Evolutionary conservation across 2,329 filamentous ascomycete genomes (phyloP).

Genomic region (Cladophialophora immunda): DNA sequence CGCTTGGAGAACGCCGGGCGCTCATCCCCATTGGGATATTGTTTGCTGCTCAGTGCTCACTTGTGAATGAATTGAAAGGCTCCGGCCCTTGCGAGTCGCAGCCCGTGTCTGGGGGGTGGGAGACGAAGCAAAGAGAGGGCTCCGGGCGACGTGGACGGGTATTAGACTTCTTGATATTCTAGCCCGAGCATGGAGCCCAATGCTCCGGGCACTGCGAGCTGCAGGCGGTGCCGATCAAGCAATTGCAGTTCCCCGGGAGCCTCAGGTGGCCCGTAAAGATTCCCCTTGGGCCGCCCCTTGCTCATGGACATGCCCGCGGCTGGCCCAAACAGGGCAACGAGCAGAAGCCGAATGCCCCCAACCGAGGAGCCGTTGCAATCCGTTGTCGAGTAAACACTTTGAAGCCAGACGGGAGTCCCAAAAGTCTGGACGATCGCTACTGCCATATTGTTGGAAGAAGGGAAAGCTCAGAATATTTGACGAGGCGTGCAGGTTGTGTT

Average conservation of each 20-base stretch:
- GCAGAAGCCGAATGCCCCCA: conserved; percentile 1
- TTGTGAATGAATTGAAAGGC: not conserved
- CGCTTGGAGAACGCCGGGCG: conserved; percentile 21
- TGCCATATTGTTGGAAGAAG: not conserved
- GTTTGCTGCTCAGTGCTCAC: not conserved
- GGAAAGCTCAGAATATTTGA: not conserved
- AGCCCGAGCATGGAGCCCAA: not conserved
- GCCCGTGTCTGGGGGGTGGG: not conserved
- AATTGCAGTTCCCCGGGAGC: not conserved
- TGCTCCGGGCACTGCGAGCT: not conserved
- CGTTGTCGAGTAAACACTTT: not conserved
- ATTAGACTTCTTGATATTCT: not conserved
- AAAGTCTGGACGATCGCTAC: not conserved
- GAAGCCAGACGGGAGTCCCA: not conserved
- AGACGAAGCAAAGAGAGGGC: not conserved
- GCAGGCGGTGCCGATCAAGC: not conserved
- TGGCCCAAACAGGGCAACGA: conserved; percentile 16
- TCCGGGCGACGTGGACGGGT: not conserved
- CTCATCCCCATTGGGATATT: conserved; percentile 1
- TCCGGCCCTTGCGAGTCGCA: not conserved
- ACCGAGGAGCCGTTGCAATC: not conserved
- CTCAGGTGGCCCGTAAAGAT: not conserved
- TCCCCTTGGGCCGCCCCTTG: not conserved
- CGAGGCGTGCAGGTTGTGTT: too few relatives aligned
- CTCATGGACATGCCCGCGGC: conserved; percentile 3